Percentiles rank a stretch among this genome's conserved stretches.
phyloP scores from a whole-genome alignment of 148 eudicot species.

The Rhododendron ovatum region DNA sequence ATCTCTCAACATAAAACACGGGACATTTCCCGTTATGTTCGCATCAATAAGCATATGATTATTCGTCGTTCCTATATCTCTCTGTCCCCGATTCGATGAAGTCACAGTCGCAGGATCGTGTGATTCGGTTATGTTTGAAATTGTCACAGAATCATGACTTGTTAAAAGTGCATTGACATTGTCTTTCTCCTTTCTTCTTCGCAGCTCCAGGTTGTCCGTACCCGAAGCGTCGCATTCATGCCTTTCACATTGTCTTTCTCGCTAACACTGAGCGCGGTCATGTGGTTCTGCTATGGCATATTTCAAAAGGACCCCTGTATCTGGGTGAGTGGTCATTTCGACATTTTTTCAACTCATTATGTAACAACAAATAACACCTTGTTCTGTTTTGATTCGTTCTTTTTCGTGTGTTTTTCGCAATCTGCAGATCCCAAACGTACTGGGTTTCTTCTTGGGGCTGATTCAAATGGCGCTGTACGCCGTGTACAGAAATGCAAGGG shows the following conservation, averaged over 20 bases:
- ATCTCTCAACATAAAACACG: not conserved
- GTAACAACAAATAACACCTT: not conserved
- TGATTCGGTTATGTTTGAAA: no score
- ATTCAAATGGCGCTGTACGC: conserved; percentile 47
- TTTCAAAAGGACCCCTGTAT: conserved; percentile 37
- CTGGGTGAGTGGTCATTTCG: conserved; percentile 29
- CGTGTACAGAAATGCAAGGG: conserved; percentile 24
- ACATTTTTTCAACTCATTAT: not conserved
- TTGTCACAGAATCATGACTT: no score
- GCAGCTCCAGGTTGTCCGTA: conserved; percentile 57
- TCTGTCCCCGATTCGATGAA: no score
- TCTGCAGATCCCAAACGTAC: conserved; percentile 39
- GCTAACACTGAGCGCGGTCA: conserved; percentile 54
- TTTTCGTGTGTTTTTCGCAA: not conserved
- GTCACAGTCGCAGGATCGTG: no score
- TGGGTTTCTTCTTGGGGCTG: conserved; percentile 48
- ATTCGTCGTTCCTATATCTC: not conserved
- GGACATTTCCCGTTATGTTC: not conserved
- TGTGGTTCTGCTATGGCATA: conserved; percentile 66
- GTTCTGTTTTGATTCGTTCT: not conserved
- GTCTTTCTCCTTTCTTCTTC: not conserved
- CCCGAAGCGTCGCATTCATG: conserved; percentile 65
- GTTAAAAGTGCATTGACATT: no score
- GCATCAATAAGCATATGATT: not conserved
- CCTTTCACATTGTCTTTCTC: conserved; percentile 59